Evolutionary conservation across 2,329 filamentous ascomycete genomes (phyloP).

Genomic region (Fusarium acutatum): DNA sequence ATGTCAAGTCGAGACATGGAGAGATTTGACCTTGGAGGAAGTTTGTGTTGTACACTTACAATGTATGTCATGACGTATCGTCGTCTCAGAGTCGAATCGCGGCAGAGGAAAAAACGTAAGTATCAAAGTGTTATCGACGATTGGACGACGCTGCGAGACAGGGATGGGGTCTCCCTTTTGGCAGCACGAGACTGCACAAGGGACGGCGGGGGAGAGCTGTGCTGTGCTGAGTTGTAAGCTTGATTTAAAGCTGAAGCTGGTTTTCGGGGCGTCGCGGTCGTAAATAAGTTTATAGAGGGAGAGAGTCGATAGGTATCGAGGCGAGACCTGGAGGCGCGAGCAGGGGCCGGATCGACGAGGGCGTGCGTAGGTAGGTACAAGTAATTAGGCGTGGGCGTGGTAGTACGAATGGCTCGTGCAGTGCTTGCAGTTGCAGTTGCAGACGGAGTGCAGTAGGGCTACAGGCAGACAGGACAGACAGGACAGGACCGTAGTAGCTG

Average conservation of each 20-base stretch:
- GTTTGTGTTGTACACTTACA: slow-evolving; percentile 45
- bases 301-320: neutral
- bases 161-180: slow-evolving; percentile 22
- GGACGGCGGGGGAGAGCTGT: neutral
- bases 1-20: slow-evolving; percentile 12
- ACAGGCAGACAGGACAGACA: neutral
- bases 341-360: slow-evolving; percentile 21
- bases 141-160: slow-evolving; percentile 26
- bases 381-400: neutral
- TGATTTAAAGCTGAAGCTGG: slow-evolving; percentile 20
- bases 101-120: slow-evolving; percentile 5
- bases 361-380: neutral
- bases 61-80: slow-evolving; percentile 53
- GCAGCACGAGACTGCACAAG: slow-evolving; percentile 19
- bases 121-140: slow-evolving; percentile 26
- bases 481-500: neutral
- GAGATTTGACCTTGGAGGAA: slow-evolving; percentile 24
- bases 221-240: neutral
- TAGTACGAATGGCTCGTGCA: slow-evolving; percentile 7
- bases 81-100: slow-evolving; percentile 28
- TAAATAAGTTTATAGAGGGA: neutral
- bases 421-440: slow-evolving; percentile 1
- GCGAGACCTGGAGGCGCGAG: slow-evolving; percentile 8
- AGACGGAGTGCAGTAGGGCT: slow-evolving; percentile 14
- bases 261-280: slow-evolving; percentile 8